Evolutionary conservation across 1,284 basidiomycete genomes (phyloP).

Genomic region (Schizophyllum amplum): DNA sequence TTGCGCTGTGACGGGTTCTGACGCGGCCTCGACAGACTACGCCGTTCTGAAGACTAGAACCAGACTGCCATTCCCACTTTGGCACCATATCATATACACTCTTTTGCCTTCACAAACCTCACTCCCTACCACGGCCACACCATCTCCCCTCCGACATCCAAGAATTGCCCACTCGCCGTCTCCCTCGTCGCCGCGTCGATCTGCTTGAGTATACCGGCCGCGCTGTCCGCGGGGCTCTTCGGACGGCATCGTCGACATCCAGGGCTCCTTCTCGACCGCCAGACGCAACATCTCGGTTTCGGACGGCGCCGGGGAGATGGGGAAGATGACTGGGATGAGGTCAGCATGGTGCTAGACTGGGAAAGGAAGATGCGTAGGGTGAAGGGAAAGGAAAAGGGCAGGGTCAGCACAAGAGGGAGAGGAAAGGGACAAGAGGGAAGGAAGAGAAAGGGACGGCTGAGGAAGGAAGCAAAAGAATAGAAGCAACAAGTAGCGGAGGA

Average conservation of each 20-base stretch:
- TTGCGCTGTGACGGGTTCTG: not conserved
- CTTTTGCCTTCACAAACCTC: no score
- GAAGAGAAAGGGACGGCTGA: no score
- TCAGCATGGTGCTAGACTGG: not conserved
- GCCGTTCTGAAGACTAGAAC: no score
- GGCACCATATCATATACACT: no score
- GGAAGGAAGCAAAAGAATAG: no score
- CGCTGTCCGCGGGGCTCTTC: not conserved
- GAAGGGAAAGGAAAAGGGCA: no score
- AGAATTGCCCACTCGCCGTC: not conserved
- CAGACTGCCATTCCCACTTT: no score
- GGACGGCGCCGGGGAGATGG: not conserved
- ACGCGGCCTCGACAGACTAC: no score
- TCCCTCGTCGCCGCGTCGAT: not conserved
- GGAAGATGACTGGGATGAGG: not conserved
- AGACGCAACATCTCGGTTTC: not conserved
- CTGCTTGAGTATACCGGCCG: not conserved
- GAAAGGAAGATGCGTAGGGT: not conserved
- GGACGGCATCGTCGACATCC: not conserved
- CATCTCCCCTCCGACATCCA: not conserved
- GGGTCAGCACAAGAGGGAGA: no score
- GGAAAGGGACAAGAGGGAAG: no score
- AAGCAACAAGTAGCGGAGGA: not conserved
- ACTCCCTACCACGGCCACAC: not conserved
- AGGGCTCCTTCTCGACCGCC: not conserved